Conservation (phyloP, 75 land plant species). For the Pinus albicaulis region DNA sequence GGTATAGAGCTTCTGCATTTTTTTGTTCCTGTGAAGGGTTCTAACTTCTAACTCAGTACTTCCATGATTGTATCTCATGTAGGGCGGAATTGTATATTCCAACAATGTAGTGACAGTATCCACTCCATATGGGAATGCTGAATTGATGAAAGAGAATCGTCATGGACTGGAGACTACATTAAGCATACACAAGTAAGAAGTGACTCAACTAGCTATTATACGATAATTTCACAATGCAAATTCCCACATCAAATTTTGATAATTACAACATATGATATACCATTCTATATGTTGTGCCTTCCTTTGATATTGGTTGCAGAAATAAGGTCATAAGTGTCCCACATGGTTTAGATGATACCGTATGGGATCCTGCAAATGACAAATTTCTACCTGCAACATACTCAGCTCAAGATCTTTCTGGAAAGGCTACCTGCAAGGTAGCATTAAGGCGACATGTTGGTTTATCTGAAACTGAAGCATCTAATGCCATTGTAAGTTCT, state of each 20-base stretch:
- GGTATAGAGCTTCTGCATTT: background rate
- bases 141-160: slow-evolving; percentile 20
- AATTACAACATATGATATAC: background rate
- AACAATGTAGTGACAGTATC: slow-evolving; percentile 53
- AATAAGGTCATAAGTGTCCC: slow-evolving; percentile 44
- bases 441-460: slow-evolving; percentile 30
- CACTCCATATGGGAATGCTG: slow-evolving; percentile 32
- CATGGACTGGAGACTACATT: slow-evolving; percentile 61
- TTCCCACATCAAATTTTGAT: background rate
- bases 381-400: slow-evolving; percentile 40
- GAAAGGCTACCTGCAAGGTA: slow-evolving; percentile 47
- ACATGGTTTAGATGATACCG: slow-evolving; percentile 44
- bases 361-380: slow-evolving; percentile 56
- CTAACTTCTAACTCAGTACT: background rate
- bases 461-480: slow-evolving; percentile 22
- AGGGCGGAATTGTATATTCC: slow-evolving; percentile 81
- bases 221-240: slow-evolving; percentile 1
- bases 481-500: slow-evolving; percentile 36
- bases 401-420: slow-evolving; percentile 31
- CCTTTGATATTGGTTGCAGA: slow-evolving; percentile 22
- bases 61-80: slow-evolving; percentile 6
- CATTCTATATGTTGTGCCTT: background rate
- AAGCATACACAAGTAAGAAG: slow-evolving; percentile 45
- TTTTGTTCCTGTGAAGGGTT: background rate
- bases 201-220: background rate